A percentile compares a stretch with the other conserved stretches of the same genome.
Evolutionary conservation across 176 grass and related monocot genomes (phyloP).

Genomic region (Areca catechu): DNA sequence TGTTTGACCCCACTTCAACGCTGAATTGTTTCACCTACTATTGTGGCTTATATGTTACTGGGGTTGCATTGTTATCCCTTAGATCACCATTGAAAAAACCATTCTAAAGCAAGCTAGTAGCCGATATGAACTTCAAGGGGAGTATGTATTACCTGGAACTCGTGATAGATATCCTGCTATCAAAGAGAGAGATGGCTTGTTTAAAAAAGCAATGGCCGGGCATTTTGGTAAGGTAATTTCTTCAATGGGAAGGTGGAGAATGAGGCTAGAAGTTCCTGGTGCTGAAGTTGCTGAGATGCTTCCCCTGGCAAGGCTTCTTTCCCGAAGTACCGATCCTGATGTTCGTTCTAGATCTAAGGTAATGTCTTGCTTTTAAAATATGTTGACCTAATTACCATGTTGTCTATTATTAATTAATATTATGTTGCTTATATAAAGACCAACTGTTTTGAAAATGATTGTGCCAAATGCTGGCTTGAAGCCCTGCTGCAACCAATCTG

Average conservation of each 20-base stretch:
- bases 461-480: too few species aligned
- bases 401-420: too few species aligned
- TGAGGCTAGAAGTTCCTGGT: slow-evolving; percentile 87
- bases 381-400: too few species aligned
- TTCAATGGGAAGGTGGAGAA: slow-evolving; percentile 93
- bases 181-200: slow-evolving; percentile 52
- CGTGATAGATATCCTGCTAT: slow-evolving; percentile 71
- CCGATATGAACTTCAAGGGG: slow-evolving; percentile 94
- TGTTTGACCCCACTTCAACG: too few species aligned
- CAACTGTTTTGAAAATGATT: too few species aligned
- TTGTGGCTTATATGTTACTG: neutral
- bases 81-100: slow-evolving; percentile 98
- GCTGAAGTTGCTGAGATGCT: slow-evolving; percentile 99
- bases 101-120: slow-evolving; percentile 84
- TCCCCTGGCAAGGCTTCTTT: slow-evolving; percentile 90
- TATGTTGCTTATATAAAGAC: too few species aligned
- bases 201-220: slow-evolving; percentile 85
- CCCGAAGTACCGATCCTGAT: slow-evolving; percentile 94
- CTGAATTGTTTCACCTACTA: too few species aligned
- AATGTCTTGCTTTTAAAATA: slow-evolving; percentile 1
- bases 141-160: slow-evolving; percentile 88
- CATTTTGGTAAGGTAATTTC: slow-evolving; percentile 93
- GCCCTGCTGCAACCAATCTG: too few species aligned
- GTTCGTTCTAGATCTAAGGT: slow-evolving; percentile 93
- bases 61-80: slow-evolving; percentile 26